Evolutionary conservation across 2,329 filamentous ascomycete species (phyloP), one percentile per base, ranked within the genome.

Genomic region (Phoma sp.): DNA sequence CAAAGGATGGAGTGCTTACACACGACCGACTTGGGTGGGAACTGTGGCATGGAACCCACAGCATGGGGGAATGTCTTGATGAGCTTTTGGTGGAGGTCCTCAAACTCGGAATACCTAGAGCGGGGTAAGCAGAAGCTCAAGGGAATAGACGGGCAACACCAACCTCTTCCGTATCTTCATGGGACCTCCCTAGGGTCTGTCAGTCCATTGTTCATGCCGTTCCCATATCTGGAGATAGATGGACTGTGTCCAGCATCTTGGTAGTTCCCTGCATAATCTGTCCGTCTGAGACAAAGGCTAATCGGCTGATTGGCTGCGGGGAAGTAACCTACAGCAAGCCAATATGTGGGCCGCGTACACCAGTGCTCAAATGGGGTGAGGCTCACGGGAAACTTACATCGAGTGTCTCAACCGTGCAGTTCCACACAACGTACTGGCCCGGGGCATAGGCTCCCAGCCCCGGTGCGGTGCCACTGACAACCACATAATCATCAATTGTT

Each of bases 11-110:
- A 42, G 57, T 47, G 73, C 79, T 84, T 90, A 78, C 89, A 93
- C 48, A 98, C 86, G 46, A 96, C 80, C 71, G 91, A 96, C 78
- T 99, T 99, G 30, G 91, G 91, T 39, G 95, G 95, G 55, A 99
- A 80, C 32, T 85, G 82, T n/a, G 95, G 95, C 70, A 99, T 86
- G n/a, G 92, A 91, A 23, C 85, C 89, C 67, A 86, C 86, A 22
- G 93, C 93, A 64, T 88, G 84, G 4, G 95, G 93, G 65, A 98
- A 98, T 0, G 91, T 90, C 65, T 83, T 80, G 38, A 91, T 79
- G 18, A 99, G 83, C 61, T 86, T 86, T 44, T 82, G 78, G 48
- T 92, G 85, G 57, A 99, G 83, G 51, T 90, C 86, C 72, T 96
- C 91, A 70, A 98, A 98, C 73, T 98, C 93, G 0, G 93, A 97